These are phyloP conservation scores for Dryadomyces quercus-mongolicae DNA, from an alignment of 2,329 filamentous ascomycete species.

Conservation along the genomic window DNA sequence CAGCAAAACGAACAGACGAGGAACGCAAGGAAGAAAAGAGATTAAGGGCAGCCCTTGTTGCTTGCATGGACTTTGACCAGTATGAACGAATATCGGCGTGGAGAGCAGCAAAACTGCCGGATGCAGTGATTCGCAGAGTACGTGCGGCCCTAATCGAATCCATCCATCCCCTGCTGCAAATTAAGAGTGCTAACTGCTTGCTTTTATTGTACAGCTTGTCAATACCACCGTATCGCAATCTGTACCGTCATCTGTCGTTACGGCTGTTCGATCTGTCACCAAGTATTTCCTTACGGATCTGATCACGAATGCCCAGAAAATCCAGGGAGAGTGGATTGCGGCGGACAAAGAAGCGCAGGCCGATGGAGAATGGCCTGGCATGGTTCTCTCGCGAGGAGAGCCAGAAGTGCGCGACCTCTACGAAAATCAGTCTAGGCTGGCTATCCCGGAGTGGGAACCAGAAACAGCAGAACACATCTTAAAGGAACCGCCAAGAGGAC, in stretches of 20 bases:
- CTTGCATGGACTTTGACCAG: slow-evolving; percentile 54
- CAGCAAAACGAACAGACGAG: slow-evolving; percentile 30
- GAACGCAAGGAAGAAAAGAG: slow-evolving; percentile 55
- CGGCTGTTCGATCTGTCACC: slow-evolving; percentile 62
- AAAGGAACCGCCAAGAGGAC: slow-evolving; percentile 32
- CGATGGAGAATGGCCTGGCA: slow-evolving; percentile 24
- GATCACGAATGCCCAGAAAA: slow-evolving; percentile 56
- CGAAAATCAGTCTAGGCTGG: slow-evolving; percentile 19
- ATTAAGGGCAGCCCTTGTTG: slow-evolving; percentile 47
- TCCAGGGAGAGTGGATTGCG: slow-evolving; percentile 60
- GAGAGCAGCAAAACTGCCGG: slow-evolving; percentile 55
- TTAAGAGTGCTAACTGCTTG: no score
- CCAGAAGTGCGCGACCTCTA: slow-evolving; percentile 19
- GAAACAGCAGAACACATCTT: slow-evolving; percentile 20
- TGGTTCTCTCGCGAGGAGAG: slow-evolving; percentile 14
- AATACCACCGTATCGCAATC: slow-evolving; percentile 74
- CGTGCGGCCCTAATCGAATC: slow-evolving; percentile 13
- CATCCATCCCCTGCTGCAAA: no score
- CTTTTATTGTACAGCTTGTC: slow-evolving; percentile 43
- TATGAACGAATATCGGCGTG: slow-evolving; percentile 59
- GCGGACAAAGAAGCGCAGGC: slow-evolving; percentile 44
- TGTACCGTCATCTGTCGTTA: slow-evolving; percentile 59
- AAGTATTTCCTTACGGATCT: slow-evolving; percentile 70
- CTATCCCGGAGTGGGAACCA: slow-evolving; percentile 14
- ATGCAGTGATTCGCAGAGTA: slow-evolving; percentile 57